A percentile compares a stretch with the other conserved stretches of the same genome.
These are phyloP conservation scores for Chlorociboria aeruginascens DNA, from an alignment of 495 filamentous ascomycete species.

Conservation along the genomic window DNA sequence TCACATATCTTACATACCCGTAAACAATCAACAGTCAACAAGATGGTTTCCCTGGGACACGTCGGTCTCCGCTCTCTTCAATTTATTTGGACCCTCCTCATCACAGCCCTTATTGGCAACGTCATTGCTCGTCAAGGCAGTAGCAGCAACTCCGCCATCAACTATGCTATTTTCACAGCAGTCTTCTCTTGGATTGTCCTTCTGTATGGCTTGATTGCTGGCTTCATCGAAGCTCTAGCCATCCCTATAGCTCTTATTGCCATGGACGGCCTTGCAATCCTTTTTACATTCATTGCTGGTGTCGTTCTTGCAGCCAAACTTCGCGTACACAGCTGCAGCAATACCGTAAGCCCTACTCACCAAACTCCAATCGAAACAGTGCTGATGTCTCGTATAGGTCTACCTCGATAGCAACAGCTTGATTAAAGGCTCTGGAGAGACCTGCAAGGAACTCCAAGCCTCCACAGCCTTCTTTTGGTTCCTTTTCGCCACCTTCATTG, in stretches of 20 bases:
- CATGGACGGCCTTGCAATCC: conserved; percentile 45
- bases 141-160: conserved; percentile 46
- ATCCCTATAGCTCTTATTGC: conserved; percentile 40
- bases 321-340: conserved; percentile 46
- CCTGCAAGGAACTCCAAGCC: conserved; percentile 61
- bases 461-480: conserved; percentile 62
- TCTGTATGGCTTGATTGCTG: conserved; percentile 44
- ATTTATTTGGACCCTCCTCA: conserved; percentile 56
- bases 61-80: conserved; percentile 20
- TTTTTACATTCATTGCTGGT: conserved; percentile 55
- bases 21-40: conserved; percentile 3
- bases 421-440: conserved; percentile 47
- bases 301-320: conserved; percentile 54
- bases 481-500: conserved; percentile 48
- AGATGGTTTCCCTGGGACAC: conserved; percentile 11
- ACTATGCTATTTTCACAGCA: conserved; percentile 54
- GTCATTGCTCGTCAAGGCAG: conserved; percentile 44
- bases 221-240: conserved; percentile 34
- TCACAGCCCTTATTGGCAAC: conserved; percentile 56
- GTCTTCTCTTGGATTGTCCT: conserved; percentile 56
- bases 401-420: conserved; percentile 47
- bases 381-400: conserved; percentile 21
- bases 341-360: conserved; percentile 30
- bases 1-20: no score
- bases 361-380: not conserved